Evolutionary conservation across 2,329 filamentous ascomycete species (phyloP), one percentile per base, ranked within the genome.

Genomic region (Hypoxylon sp.): DNA sequence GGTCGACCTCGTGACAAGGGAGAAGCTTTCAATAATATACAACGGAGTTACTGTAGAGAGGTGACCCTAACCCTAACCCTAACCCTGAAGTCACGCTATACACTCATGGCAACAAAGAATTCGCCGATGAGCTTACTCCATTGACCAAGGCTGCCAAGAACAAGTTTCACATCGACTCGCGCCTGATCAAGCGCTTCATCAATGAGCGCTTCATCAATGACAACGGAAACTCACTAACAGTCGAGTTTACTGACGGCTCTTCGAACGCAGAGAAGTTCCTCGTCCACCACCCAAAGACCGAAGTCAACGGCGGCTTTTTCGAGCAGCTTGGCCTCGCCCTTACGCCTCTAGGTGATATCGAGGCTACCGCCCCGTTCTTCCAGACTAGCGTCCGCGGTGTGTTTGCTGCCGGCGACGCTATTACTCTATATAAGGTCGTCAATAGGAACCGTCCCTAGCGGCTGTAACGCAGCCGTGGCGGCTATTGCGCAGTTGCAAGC

Each of bases 331-430:
- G 67, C 1, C 33, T 72, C 11, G 32, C 28, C 3, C 26, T 58
- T 4, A 67, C 70, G 14, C 56, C 64, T 1, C 53, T 56, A 24
- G 71, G 70, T 2, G 66, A 71, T 30, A 64, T 73, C 16, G 6
- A 61, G 14, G 68, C 67, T 6, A 58, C 69, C 12, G 63, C 61
- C 0, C 67, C 67, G 3, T 46, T 64, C 2, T 59, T 68, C 9
- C 60, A 71, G 14, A 69, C 70, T 1, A 70, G 40, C 16, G 67
- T 71, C 1, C 65, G 49, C 0, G 73, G 70, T 1, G 70, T 73
- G 1, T 75, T 71, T 42, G 71, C 72, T 7, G 70, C 62, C 11
- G 73, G 73, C 0, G 73, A 75, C 9, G 71, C 67, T 28, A 67
- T 62, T 18, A 68, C 67, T 0, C 67, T 65, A 1, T 69, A 72